A percentile compares a stretch with the other conserved stretches of the same genome.
Evolutionary conservation across 371 early-diverging fungal genomes (phyloP).

Genomic region (Mucor ambiguus): DNA sequence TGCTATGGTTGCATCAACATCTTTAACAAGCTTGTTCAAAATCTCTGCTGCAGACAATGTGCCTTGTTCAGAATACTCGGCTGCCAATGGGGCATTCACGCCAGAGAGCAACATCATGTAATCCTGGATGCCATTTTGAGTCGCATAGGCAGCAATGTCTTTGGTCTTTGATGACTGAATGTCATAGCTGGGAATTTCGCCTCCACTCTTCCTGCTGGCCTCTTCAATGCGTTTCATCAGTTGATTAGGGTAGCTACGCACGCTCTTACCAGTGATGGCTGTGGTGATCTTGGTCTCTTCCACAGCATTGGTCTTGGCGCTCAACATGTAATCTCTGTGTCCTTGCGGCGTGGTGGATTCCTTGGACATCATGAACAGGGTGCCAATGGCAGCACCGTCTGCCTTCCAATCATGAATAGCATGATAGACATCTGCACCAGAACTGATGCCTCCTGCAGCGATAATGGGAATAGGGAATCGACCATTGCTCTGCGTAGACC

Average conservation of each 20-base stretch:
- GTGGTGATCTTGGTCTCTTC: constrained; percentile 32
- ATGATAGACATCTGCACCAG: constrained; percentile 23
- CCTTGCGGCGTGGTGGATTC: constrained; percentile 34
- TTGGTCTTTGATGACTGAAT: constrained; percentile 47
- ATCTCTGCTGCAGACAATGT: constrained; percentile 34
- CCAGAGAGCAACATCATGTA: constrained; percentile 43
- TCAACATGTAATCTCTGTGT: constrained; percentile 32
- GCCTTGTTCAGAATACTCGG: constrained; percentile 37
- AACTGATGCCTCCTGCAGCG: constrained; percentile 49
- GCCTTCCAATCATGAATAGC: constrained; percentile 26
- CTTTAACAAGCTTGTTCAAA: constrained; percentile 32
- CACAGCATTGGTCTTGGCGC: constrained; percentile 1
- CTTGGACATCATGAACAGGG: constrained; percentile 42
- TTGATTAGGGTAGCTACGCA: constrained; percentile 39
- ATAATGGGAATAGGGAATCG: constrained; percentile 29
- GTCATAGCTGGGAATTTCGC: constrained; percentile 36
- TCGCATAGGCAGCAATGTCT: constrained; percentile 40
- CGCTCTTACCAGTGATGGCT: constrained; percentile 38
- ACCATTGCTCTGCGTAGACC: neutral
- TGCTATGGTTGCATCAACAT: constrained; percentile 7
- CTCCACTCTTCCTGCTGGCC: neutral
- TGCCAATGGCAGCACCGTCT: constrained; percentile 46
- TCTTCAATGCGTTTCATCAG: constrained; percentile 38
- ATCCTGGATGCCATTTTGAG: constrained; percentile 24
- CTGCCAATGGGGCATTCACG: constrained; percentile 27